Conservation (phyloP, 2,329 filamentous ascomycete species). For the Sarocladium oryzae region DNA sequence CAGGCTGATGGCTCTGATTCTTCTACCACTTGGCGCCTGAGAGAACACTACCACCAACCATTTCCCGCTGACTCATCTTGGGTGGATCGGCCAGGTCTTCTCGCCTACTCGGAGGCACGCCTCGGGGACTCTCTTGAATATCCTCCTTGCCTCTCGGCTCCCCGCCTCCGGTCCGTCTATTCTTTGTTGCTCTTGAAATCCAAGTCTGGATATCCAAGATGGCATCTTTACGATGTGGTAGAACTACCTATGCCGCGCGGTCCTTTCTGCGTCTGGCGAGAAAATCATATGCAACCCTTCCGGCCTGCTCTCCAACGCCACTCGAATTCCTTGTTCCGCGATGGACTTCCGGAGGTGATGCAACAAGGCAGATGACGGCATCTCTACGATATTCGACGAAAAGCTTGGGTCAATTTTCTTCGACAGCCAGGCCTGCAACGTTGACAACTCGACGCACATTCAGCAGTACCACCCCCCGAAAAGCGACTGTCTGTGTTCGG, state of each 20-base stretch:
- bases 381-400: background rate
- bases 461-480: constrained; percentile 14
- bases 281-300: constrained; percentile 22
- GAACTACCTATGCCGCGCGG: constrained; percentile 30
- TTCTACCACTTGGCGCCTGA: background rate
- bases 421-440: background rate
- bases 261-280: constrained; percentile 36
- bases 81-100: background rate
- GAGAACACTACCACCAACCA: background rate
- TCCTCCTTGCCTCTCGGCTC: background rate
- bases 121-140: background rate
- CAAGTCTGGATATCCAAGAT: constrained; percentile 18
- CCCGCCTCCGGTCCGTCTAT: background rate
- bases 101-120: background rate
- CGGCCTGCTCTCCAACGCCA: constrained; percentile 19
- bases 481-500: constrained; percentile 43
- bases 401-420: background rate
- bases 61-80: constrained; percentile 7
- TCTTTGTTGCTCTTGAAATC: background rate
- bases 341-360: constrained; percentile 13
- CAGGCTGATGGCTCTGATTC: background rate
- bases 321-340: constrained; percentile 36
- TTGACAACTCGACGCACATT: background rate
- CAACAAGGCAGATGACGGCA: background rate
- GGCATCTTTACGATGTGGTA: constrained; percentile 30